Evolutionary conservation across 352 stramenopile species (phyloP).

Genomic region (Pythium folliculosum): DNA sequence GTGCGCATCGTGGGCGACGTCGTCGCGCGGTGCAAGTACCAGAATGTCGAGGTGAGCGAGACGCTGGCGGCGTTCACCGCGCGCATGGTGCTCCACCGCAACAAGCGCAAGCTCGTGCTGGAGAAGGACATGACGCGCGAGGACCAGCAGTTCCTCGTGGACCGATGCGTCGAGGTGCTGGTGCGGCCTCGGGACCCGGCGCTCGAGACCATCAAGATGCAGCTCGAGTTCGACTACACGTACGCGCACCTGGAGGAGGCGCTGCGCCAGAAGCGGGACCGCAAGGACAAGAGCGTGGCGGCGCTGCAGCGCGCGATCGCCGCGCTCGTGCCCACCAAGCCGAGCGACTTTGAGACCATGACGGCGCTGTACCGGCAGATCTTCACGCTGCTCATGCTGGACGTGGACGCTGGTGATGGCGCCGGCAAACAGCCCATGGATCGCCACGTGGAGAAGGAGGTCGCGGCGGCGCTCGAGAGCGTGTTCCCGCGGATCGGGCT

Average conservation of each 20-base stretch:
- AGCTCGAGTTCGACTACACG: slow-evolving; percentile 92
- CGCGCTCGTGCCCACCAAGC: slow-evolving; percentile 68
- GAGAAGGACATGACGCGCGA: slow-evolving; percentile 73
- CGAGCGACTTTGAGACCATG: slow-evolving; percentile 89
- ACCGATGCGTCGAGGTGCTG: slow-evolving; percentile 76
- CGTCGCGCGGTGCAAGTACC: slow-evolving; percentile 69
- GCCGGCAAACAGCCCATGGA: slow-evolving; percentile 40
- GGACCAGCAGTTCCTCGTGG: slow-evolving; percentile 75
- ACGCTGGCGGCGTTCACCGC: slow-evolving; percentile 88
- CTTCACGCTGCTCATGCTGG: slow-evolving; percentile 81
- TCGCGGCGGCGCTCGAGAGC: slow-evolving; percentile 92
- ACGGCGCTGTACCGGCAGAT: slow-evolving; percentile 92
- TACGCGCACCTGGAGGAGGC: slow-evolving; percentile 87
- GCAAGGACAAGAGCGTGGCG: slow-evolving; percentile 57
- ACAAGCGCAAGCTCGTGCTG: slow-evolving; percentile 63
- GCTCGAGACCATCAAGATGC: slow-evolving; percentile 94
- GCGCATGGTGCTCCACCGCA: slow-evolving; percentile 68
- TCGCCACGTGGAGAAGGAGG: slow-evolving; percentile 77
- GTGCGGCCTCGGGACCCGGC: slow-evolving; percentile 76
- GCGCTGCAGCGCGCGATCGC: slow-evolving; percentile 79
- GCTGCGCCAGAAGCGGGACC: slow-evolving; percentile 55
- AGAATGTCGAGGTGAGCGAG: slow-evolving; percentile 82
- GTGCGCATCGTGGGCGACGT: slow-evolving; percentile 73
- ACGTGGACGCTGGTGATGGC: slow-evolving; percentile 34
- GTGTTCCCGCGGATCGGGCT: slow-evolving; percentile 94